Conservation (phyloP, 2,329 filamentous ascomycete species). For the Botrytis hyacinthi region DNA sequence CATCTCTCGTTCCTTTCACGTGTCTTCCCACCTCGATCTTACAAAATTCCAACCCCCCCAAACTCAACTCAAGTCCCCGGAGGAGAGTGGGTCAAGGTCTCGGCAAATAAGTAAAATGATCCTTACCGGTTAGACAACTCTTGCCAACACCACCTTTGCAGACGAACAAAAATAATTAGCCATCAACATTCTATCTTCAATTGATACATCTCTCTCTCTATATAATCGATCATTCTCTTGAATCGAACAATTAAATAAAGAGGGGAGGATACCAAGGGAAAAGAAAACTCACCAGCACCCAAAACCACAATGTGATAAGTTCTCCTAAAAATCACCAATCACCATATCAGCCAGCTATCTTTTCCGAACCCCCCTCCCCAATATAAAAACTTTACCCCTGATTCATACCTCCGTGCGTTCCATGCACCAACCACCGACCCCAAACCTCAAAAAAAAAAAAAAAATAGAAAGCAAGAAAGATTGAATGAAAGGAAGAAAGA, state of each 20-base stretch:
- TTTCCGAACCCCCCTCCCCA: neutral
- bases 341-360: conserved; percentile 15
- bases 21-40: neutral
- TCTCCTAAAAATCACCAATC: conserved; percentile 42
- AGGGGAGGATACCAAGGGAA: conserved; percentile 2
- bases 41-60: neutral
- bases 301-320: conserved; percentile 67
- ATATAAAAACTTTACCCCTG: conserved; percentile 18
- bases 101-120: conserved; percentile 15
- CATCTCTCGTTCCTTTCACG: neutral
- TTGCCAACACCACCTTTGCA: conserved; percentile 67
- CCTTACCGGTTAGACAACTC: conserved; percentile 69
- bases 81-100: conserved; percentile 18
- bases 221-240: neutral
- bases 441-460: neutral
- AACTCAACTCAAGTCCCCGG: conserved; percentile 1
- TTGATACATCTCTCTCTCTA: neutral
- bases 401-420: conserved; percentile 19
- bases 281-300: conserved; percentile 51
- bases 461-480: neutral
- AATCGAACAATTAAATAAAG: neutral
- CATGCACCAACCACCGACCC: conserved; percentile 5
- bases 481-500: neutral
- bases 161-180: conserved; percentile 37
- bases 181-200: conserved; percentile 5